Conservation (phyloP, 2,329 filamentous ascomycete species). For the Claviceps paspali region DNA sequence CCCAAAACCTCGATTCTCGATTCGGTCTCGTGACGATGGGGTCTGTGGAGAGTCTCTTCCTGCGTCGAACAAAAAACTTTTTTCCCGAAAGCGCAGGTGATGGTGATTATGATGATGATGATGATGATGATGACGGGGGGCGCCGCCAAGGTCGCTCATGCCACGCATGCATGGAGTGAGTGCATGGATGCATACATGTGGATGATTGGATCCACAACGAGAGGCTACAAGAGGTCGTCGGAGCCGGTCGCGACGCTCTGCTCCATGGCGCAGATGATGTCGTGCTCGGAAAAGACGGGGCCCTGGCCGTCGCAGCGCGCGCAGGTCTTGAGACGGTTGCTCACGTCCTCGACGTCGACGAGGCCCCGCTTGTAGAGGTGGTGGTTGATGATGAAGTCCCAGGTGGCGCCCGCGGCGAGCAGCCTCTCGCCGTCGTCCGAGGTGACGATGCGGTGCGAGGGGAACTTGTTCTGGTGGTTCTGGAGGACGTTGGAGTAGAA, state of each 20-base stretch:
- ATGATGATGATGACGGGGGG: too few species aligned
- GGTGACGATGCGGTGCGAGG: conserved; percentile 53
- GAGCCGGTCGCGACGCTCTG: conserved; percentile 61
- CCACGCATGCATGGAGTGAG: too few species aligned
- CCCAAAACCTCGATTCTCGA: too few species aligned
- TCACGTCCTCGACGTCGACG: conserved; percentile 70
- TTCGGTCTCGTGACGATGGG: too few species aligned
- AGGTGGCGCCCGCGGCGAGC: conserved; percentile 63
- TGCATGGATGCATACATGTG: too few species aligned
- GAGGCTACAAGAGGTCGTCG: conserved; percentile 56
- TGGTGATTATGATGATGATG: too few species aligned
- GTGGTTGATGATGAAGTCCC: conserved; percentile 79
- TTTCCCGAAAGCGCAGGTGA: too few species aligned
- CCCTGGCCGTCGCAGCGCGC: conserved; percentile 78
- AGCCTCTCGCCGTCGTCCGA: conserved; percentile 53
- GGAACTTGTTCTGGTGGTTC: conserved; percentile 45
- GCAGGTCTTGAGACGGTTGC: conserved; percentile 57
- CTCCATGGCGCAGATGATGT: conserved; percentile 60
- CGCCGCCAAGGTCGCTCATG: too few species aligned
- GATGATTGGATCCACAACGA: too few species aligned
- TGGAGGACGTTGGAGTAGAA: conserved; percentile 51
- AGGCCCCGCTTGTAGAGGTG: conserved; percentile 60
- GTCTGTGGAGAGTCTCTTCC: too few species aligned
- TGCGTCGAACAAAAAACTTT: too few species aligned
- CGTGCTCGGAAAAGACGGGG: conserved; percentile 70